Base-by-base conservation (phyloP, 2,329 filamentous ascomycete species). In the Capronia americana region DNA sequence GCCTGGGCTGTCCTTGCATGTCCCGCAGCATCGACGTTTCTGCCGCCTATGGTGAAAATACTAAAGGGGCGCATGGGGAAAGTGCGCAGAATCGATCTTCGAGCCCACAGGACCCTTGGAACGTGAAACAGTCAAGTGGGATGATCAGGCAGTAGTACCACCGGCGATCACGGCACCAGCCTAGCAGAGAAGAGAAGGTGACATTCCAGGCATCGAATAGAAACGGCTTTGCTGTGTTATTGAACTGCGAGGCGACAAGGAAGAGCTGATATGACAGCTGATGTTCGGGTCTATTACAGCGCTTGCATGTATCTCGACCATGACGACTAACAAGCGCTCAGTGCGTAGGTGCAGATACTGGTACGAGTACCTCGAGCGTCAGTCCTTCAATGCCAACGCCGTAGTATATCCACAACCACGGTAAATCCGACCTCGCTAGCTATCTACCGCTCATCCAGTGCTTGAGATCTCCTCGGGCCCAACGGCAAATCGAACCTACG, bases 111-210 rank as follows among this genome's bases (percentile, higher is more conserved):
- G n/a, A 61, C 20, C 30, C 46, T 26, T 61, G 4, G 20, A 50
- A 28, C 30, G 20, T 61, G 58, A 61, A 61, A 61, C 58, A 17
- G n/a, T 46, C 28, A 41, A 54, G 58, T 54, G 46, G 58, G 58
- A 61, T 61, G 58, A 61, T 61, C 46, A 61, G 48, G 44, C 26
- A 20, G 24, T 59, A 38, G 57, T 46, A 60, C 57, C 12, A 61
- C 58, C 46, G 58, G 32, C 58, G 58, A 61, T 61, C 58, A 28
- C 23, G 48, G 48, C 58, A 54, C 46, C 46, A 53, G 48, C 38
- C 58, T 61, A 61, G 34, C 58, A 44, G 58, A 61, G 58, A 54
- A 61, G 20, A 61, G 58, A 61, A 61, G 58, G 58, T 61, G 58
- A 51, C 58, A 61, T 54, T 54, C 20, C 17, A 44, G 58, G 6